phyloP scores from a whole-genome alignment of 1,139 yeast species.

The Pichia sp. region DNA sequence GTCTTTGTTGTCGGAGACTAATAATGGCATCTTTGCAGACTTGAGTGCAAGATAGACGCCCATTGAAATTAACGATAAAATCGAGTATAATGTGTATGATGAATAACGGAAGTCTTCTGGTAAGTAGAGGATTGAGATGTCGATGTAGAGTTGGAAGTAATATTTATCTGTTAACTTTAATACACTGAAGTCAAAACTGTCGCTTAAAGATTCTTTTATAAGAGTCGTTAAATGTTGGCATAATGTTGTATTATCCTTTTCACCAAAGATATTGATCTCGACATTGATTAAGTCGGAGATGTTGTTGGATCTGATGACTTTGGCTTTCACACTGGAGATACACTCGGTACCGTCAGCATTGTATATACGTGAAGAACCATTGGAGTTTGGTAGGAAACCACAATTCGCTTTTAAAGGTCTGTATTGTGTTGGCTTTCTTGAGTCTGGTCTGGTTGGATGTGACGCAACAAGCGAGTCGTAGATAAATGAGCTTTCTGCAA shows the following conservation, averaged over 20 bases:
- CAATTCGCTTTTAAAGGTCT: conserved; percentile 85
- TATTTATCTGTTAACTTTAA: conserved; percentile 70
- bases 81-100: conserved; percentile 55
- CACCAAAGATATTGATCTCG: conserved; percentile 74
- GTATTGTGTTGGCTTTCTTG: conserved; percentile 69
- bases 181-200: conserved; percentile 46
- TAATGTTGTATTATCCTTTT: conserved; percentile 66
- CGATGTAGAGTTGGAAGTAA: conserved; percentile 73
- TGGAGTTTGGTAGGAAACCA: conserved; percentile 78
- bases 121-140: conserved; percentile 71
- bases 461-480: conserved; percentile 59
- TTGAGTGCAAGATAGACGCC: conserved; percentile 79
- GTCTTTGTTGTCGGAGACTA: conserved; percentile 56
- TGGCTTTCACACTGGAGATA: conserved; percentile 83
- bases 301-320: conserved; percentile 59
- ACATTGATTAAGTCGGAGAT: conserved; percentile 55
- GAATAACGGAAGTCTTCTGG: conserved; percentile 42
- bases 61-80: conserved; percentile 70
- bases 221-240: conserved; percentile 57
- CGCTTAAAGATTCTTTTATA: conserved; percentile 44
- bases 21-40: conserved; percentile 72
- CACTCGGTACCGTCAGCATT: conserved; percentile 91
- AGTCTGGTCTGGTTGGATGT: conserved; percentile 47
- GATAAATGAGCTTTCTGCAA: conserved; percentile 82
- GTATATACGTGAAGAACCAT: conserved; percentile 88